These are phyloP conservation scores for Rhodotorula sp. DNA, from an alignment of 1,284 basidiomycete species.

Conservation along the genomic window DNA sequence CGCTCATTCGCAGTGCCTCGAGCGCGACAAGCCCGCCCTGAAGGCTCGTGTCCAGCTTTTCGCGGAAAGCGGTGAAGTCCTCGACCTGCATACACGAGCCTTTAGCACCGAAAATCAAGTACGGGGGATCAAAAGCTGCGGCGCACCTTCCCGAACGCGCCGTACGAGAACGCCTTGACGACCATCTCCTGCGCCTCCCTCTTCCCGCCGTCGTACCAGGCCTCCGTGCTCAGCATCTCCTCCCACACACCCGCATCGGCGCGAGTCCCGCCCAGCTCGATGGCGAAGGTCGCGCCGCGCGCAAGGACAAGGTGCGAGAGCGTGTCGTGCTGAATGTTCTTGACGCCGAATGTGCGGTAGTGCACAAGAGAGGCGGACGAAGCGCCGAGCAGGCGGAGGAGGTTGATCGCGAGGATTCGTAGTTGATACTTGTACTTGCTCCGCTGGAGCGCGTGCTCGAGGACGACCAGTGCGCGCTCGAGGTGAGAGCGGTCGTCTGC, in stretches of 20 bases:
- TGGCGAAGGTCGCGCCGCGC: slow-evolving; percentile 73
- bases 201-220: slow-evolving; percentile 28
- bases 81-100: slow-evolving; percentile 62
- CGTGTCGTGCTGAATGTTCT: slow-evolving; percentile 81
- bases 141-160: slow-evolving; percentile 74
- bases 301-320: slow-evolving; percentile 76
- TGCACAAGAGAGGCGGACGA: slow-evolving; percentile 67
- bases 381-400: slow-evolving; percentile 75
- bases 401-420: slow-evolving; percentile 69
- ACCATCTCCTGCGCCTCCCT: slow-evolving; percentile 45
- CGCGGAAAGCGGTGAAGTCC: slow-evolving; percentile 75
- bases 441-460: slow-evolving; percentile 70
- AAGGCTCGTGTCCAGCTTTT: slow-evolving; percentile 73
- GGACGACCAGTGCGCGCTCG: slow-evolving; percentile 63
- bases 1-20: slow-evolving; percentile 76
- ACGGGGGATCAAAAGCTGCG: neutral
- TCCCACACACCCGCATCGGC: slow-evolving; percentile 64
- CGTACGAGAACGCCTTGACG: slow-evolving; percentile 69
- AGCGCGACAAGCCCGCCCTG: slow-evolving; percentile 74
- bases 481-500: slow-evolving; percentile 62
- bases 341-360: slow-evolving; percentile 71
- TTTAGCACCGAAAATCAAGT: neutral
- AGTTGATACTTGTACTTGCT: slow-evolving; percentile 76
- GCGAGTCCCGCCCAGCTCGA: slow-evolving; percentile 3
- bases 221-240: slow-evolving; percentile 1